A percentile compares a stretch with the other conserved stretches of the same genome.
phyloP scores from a whole-genome alignment of 768 basidiomycete species.

The Astraeus odoratus region DNA sequence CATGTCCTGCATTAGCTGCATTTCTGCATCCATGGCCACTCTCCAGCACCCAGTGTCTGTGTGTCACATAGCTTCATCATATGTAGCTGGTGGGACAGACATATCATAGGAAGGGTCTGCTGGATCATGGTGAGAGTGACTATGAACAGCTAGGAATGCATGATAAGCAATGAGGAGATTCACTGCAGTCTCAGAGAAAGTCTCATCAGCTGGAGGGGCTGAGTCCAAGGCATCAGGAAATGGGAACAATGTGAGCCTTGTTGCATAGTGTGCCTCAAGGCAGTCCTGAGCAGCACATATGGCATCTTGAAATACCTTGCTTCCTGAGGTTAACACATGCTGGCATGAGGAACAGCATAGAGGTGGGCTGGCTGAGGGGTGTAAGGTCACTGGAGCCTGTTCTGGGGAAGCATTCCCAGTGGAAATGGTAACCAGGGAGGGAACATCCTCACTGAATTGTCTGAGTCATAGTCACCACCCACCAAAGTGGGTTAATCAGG shows the following conservation, averaged over 20 bases:
- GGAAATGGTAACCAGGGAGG: too few relatives aligned
- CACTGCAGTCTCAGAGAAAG: neutral
- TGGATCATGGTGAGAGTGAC: neutral
- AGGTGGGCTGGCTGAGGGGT: too few relatives aligned
- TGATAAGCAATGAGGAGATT: constrained; percentile 5
- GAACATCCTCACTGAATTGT: neutral
- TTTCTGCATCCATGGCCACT: constrained; percentile 2
- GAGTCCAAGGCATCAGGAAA: neutral
- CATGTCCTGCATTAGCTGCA: constrained; percentile 5
- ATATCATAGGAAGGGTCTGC: neutral
- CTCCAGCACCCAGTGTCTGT: neutral
- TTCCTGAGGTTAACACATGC: too few relatives aligned
- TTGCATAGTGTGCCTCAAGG: too few relatives aligned
- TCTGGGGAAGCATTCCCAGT: too few relatives aligned
- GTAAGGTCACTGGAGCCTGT: too few relatives aligned
- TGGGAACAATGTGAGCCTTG: too few relatives aligned
- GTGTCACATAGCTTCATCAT: neutral
- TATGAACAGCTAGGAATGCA: neutral
- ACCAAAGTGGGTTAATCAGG: neutral
- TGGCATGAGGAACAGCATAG: too few relatives aligned
- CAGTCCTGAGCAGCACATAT: too few relatives aligned
- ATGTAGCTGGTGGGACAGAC: neutral
- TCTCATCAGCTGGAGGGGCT: neutral
- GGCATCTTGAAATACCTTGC: too few relatives aligned
- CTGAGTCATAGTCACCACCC: neutral